phyloP scores from a whole-genome alignment of 2,329 filamentous ascomycete genomes.

The Nemania sp. region DNA sequence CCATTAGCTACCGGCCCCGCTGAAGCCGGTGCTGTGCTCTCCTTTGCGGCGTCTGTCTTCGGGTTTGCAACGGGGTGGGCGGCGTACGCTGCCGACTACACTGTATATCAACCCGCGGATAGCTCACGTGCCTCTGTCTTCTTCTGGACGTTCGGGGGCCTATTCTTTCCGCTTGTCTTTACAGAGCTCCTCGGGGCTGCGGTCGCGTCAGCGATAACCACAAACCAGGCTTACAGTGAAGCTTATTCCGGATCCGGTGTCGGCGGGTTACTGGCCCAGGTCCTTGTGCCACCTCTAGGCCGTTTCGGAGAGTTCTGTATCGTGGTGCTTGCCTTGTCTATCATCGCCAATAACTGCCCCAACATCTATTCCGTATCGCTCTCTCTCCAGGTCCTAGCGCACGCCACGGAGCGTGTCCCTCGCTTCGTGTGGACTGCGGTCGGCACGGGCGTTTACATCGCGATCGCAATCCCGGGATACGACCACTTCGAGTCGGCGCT shows the following conservation, averaged over 20 bases:
- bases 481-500: slow-evolving; percentile 72
- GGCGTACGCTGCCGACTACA: slow-evolving; percentile 81
- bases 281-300: slow-evolving; percentile 72
- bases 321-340: slow-evolving; percentile 73
- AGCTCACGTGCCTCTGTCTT: slow-evolving; percentile 74
- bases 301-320: slow-evolving; percentile 79
- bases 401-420: slow-evolving; percentile 61
- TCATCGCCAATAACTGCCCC: slow-evolving; percentile 77
- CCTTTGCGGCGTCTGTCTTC: slow-evolving; percentile 74
- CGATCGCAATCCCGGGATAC: slow-evolving; percentile 77
- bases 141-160: slow-evolving; percentile 74
- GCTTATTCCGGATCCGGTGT: slow-evolving; percentile 70
- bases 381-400: slow-evolving; percentile 47
- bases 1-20: slow-evolving; percentile 69
- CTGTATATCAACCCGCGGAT: slow-evolving; percentile 77
- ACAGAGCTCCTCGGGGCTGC: slow-evolving; percentile 79
- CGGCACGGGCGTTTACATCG: slow-evolving; percentile 73
- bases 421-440: slow-evolving; percentile 76
- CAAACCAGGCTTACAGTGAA: slow-evolving; percentile 63
- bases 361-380: slow-evolving; percentile 73
- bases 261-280: slow-evolving; percentile 74
- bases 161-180: slow-evolving; percentile 79
- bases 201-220: slow-evolving; percentile 72
- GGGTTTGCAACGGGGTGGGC: slow-evolving; percentile 81
- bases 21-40: slow-evolving; percentile 72